A percentile compares a stretch with the other conserved stretches of the same genome.
phyloP scores from a whole-genome alignment of 2,329 filamentous ascomycete genomes.

The Ambrosiella xylebori region DNA sequence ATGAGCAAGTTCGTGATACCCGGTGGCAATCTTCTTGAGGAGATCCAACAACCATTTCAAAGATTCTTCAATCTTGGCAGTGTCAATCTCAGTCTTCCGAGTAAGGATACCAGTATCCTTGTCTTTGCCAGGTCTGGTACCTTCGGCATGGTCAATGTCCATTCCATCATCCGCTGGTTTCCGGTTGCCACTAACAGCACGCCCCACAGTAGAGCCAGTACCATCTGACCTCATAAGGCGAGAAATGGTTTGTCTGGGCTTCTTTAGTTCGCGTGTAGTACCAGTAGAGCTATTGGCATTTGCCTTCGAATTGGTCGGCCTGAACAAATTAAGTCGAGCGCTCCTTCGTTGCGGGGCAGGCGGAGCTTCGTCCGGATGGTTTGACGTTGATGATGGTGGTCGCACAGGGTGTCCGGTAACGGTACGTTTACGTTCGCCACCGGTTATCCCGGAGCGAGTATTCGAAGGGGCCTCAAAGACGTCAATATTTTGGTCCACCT shows the following conservation, averaged over 20 bases:
- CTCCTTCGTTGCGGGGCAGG: conserved; percentile 50
- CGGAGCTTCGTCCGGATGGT: conserved; percentile 39
- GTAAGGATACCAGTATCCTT: conserved; percentile 4
- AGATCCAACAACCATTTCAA: conserved; percentile 63
- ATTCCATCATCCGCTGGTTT: conserved; percentile 52
- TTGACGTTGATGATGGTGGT: conserved; percentile 22
- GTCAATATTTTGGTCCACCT: conserved; percentile 18
- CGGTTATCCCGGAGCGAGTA: conserved; percentile 24
- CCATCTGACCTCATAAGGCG: conserved; percentile 48
- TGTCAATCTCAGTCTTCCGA: conserved; percentile 33
- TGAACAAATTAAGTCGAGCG: conserved; percentile 51
- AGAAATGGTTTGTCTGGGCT: conserved; percentile 57
- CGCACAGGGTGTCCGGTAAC: conserved; percentile 65
- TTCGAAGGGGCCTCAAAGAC: conserved; percentile 26
- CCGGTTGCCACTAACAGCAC: conserved; percentile 79
- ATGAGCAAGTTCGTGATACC: conserved; percentile 59
- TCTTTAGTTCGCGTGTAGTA: conserved; percentile 56
- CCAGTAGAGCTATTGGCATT: conserved; percentile 26
- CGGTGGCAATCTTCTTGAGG: conserved; percentile 63
- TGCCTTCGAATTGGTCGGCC: conserved; percentile 48
- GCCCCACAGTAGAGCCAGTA: conserved; percentile 55
- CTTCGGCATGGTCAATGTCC: conserved; percentile 53
- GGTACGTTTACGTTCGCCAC: conserved; percentile 65
- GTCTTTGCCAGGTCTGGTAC: conserved; percentile 19
- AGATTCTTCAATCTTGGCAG: conserved; percentile 53